These are phyloP conservation scores for Neofusicoccum umdonicola DNA, from an alignment of 2,329 filamentous ascomycete species.

Conservation along the genomic window DNA sequence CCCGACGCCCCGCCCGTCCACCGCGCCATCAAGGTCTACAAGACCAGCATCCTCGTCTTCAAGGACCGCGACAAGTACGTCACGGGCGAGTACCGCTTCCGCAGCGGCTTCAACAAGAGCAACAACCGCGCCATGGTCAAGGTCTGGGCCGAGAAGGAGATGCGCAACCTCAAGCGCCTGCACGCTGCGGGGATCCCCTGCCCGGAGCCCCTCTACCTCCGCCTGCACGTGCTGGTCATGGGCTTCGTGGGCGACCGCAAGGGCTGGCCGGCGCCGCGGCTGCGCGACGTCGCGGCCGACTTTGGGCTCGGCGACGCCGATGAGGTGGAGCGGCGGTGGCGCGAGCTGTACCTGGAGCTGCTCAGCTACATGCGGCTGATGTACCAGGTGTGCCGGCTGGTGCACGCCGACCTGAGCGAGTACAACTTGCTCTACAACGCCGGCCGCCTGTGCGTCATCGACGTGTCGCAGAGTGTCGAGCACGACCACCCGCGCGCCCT, in stretches of 20 bases:
- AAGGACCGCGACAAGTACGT: constrained; percentile 98
- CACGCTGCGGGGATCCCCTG: constrained; percentile 82
- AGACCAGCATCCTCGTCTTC: constrained; percentile 95
- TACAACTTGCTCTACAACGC: constrained; percentile 95
- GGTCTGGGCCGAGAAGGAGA: constrained; percentile 98
- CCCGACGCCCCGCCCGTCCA: constrained; percentile 55
- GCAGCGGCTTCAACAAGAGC: constrained; percentile 86
- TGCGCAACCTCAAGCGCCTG: constrained; percentile 85
- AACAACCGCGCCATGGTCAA: constrained; percentile 98
- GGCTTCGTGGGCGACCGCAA: constrained; percentile 83
- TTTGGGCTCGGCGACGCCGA: constrained; percentile 55
- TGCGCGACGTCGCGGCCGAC: constrained; percentile 79
- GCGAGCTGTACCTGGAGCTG: constrained; percentile 74
- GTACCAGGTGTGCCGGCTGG: constrained; percentile 87
- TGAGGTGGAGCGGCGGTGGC: constrained; percentile 67
- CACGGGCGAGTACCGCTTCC: constrained; percentile 88
- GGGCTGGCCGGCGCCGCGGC: constrained; percentile 81
- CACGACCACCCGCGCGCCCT: constrained; percentile 90
- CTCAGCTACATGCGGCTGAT: constrained; percentile 86
- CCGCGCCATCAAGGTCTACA: constrained; percentile 96
- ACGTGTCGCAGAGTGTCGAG: constrained; percentile 96
- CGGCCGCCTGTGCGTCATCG: constrained; percentile 83
- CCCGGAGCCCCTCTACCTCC: constrained; percentile 83
- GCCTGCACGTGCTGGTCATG: constrained; percentile 96
- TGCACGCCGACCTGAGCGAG: constrained; percentile 95